Evolutionary conservation across 2,329 filamentous ascomycete genomes (phyloP).

Genomic region (Sclerotinia subarctica): DNA sequence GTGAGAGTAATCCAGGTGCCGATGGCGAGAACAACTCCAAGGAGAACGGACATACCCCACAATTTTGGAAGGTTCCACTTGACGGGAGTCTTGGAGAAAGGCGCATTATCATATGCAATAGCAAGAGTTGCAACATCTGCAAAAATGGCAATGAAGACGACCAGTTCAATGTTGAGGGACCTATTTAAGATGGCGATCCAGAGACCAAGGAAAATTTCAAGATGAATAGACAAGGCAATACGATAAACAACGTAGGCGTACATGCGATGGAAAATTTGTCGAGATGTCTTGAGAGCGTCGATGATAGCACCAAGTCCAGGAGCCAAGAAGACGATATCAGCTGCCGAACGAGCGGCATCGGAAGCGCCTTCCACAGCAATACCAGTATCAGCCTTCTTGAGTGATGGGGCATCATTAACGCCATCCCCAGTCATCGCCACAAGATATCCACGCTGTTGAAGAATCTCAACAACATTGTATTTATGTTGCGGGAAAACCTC

Average conservation of each 20-base stretch:
- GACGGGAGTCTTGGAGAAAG: conserved; percentile 79
- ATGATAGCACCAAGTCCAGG: conserved; percentile 90
- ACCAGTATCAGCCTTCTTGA: conserved; percentile 95
- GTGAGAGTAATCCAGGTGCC: conserved; percentile 89
- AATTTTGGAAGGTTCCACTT: conserved; percentile 95
- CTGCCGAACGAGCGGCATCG: conserved; percentile 84
- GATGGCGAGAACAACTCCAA: conserved; percentile 75
- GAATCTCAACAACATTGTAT: conserved; percentile 89
- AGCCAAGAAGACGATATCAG: conserved; percentile 91
- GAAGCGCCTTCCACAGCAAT: conserved; percentile 92
- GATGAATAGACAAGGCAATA: conserved; percentile 86
- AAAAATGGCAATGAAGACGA: conserved; percentile 94
- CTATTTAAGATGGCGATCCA: conserved; percentile 89
- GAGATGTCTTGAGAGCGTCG: conserved; percentile 86
- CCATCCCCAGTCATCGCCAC: conserved; percentile 96
- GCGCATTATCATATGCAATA: conserved; percentile 91
- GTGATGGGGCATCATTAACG: conserved; percentile 88
- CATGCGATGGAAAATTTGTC: conserved; percentile 96
- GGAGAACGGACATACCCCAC: conserved; percentile 86
- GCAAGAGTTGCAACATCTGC: conserved; percentile 88
- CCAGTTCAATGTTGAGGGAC: conserved; percentile 78
- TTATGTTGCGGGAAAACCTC: conserved; percentile 96
- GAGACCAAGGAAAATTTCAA: conserved; percentile 87
- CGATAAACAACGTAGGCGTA: conserved; percentile 95
- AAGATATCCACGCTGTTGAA: conserved; percentile 88